Percentiles rank a stretch among this genome's conserved stretches.
Conservation (phyloP, 352 stramenopile species). For the Phytophthora litchii region DNA sequence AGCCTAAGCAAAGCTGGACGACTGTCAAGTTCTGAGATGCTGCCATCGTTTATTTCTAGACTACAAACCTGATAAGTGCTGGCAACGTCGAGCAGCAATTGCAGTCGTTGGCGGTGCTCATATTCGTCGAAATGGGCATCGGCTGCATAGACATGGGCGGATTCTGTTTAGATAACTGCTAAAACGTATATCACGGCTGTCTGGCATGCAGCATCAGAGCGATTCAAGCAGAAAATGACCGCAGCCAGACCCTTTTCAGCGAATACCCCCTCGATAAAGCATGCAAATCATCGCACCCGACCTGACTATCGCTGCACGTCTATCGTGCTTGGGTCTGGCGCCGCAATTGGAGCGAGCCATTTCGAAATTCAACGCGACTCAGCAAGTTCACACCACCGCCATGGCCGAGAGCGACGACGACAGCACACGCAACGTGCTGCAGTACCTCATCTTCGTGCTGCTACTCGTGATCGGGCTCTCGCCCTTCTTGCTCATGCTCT, state of each 20-base stretch:
- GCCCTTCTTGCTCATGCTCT: conserved; percentile 57
- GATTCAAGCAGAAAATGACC: not conserved
- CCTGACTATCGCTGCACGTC: not conserved
- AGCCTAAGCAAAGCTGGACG: no score
- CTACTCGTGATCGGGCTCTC: conserved; percentile 49
- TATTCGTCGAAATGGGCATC: not conserved
- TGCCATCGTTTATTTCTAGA: not conserved
- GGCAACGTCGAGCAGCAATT: not conserved
- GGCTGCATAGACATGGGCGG: not conserved
- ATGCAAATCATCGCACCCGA: not conserved
- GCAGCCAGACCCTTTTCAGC: not conserved
- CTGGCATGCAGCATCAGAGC: not conserved
- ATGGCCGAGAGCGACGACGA: conserved; percentile 37
- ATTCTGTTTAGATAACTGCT: not conserved
- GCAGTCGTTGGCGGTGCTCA: not conserved
- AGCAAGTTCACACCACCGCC: conserved; percentile 1
- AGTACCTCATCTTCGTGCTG: conserved; percentile 54
- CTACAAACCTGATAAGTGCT: no score
- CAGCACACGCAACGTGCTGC: conserved; percentile 41
- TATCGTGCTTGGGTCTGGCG: conserved; percentile 1
- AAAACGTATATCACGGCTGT: not conserved
- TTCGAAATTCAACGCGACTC: conserved; percentile 27
- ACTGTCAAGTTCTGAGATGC: not conserved
- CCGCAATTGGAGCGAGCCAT: conserved; percentile 12
- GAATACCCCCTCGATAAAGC: not conserved